phyloP scores from a whole-genome alignment of 495 filamentous ascomycete genomes.

The Penicillium fimorum region DNA sequence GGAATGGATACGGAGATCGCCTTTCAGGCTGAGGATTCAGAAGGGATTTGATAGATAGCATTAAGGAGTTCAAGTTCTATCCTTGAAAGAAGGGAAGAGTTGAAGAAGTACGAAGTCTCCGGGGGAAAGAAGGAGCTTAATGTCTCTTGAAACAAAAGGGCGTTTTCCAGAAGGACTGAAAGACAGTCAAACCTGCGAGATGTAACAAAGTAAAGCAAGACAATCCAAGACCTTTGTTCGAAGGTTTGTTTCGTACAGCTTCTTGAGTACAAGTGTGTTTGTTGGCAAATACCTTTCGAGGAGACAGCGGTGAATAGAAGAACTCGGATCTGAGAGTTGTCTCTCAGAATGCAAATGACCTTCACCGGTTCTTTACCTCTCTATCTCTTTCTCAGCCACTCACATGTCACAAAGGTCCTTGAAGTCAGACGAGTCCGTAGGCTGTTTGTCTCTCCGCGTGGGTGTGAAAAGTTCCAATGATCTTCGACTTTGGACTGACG shows the following conservation, averaged over 20 bases:
- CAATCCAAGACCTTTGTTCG: slow-evolving; percentile 16
- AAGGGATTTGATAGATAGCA: slow-evolving; percentile 35
- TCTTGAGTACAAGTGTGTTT: slow-evolving; percentile 10
- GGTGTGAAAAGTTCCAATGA: slow-evolving; percentile 14
- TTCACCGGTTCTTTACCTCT: slow-evolving; percentile 12
- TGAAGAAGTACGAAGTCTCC: not conserved
- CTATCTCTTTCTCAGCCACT: slow-evolving; percentile 9
- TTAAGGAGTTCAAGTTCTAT: slow-evolving; percentile 19
- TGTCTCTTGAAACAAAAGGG: slow-evolving; percentile 16
- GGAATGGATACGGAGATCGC: slow-evolving; percentile 21
- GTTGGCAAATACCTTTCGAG: slow-evolving; percentile 10
- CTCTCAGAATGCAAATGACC: slow-evolving; percentile 3
- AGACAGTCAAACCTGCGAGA: slow-evolving; percentile 12
- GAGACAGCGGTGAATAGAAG: slow-evolving; percentile 13
- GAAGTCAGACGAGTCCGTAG: slow-evolving; percentile 26
- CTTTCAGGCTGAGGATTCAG: slow-evolving; percentile 30
- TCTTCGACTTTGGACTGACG: slow-evolving; percentile 27
- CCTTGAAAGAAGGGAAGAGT: slow-evolving; percentile 19
- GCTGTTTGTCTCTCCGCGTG: slow-evolving; percentile 22
- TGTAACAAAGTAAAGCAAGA: slow-evolving; percentile 21
- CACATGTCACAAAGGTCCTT: slow-evolving; percentile 5
- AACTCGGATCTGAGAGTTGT: slow-evolving; percentile 9
- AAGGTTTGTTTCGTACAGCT: slow-evolving; percentile 11
- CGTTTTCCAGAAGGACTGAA: slow-evolving; percentile 25
- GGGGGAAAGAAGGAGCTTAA: slow-evolving; percentile 5